Base-by-base conservation (phyloP, 306 rosid genomes). In the Cucumis cinereus region DNA sequence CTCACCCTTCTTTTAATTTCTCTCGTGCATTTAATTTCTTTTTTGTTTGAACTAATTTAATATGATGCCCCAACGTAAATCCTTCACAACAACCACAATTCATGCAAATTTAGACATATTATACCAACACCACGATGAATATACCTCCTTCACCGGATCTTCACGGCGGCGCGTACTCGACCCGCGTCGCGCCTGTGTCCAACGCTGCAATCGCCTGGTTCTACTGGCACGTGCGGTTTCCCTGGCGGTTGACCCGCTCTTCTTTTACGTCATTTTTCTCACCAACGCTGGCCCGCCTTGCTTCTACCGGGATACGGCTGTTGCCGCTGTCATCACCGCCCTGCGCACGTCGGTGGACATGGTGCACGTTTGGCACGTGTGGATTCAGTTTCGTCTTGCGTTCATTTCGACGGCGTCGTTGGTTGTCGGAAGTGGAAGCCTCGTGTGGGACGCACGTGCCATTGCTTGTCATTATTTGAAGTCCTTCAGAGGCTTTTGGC, bases 351-450 rank as follows among this genome's bases (percentile, higher is more conserved):
- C 81, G 49, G 89, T 94, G 23, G 99, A 94, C 53, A 91, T 87
- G 12, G 92, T 92, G 36, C 99, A 94, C 45, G 70, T 94, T 33
- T 40, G 85, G 43, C 99, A 94, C 79, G 38, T 94, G 55, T 90
- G 95, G 96, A 83, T 94, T 35, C 97, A 94, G 85, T 92, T 94
- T 63, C 83, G 90, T 79, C 60, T 88, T 53, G 97, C 99, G 19
- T 94, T 90, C 75, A 96, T 94, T 28, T 94, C 99, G 28, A 82
- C 89, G 26, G 98, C 92, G 77, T 90, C 96, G 24, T 84, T 94
- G 56, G 97, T 90, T 1, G 95, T 94, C 4, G 97, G 97, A n/a
- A 92, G 99, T 62, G 99, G 99, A 79, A 87, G 89, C 78, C 96
- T 94, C 36, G 98, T 94, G 81, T 92, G 99, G 99, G 98, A 90